phyloP scores from a whole-genome alignment of 2,329 filamentous ascomycete species.

The Pestalotiopsis fici region DNA sequence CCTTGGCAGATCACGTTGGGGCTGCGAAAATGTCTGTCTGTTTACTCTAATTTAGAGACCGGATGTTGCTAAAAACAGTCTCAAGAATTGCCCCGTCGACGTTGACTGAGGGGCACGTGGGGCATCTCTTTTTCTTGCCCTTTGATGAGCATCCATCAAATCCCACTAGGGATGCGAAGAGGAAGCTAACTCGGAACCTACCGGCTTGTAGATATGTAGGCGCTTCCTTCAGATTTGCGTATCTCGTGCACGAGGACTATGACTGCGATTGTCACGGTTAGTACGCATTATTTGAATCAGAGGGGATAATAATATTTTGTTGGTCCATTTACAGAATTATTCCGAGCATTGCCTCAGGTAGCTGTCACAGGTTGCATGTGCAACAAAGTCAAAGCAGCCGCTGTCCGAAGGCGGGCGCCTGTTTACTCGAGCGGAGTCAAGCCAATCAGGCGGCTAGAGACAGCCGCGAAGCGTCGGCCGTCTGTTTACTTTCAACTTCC shows the following conservation, averaged over 20 bases:
- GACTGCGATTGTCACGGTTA: no score
- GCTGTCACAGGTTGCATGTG: no score
- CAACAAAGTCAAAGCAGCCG: no score
- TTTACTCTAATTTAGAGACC: background rate
- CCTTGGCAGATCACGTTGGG: background rate
- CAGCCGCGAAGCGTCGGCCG: background rate
- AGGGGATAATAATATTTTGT: background rate
- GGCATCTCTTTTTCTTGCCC: background rate
- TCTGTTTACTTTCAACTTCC: background rate
- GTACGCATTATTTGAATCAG: no score
- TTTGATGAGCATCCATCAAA: no score
- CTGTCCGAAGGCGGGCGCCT: background rate
- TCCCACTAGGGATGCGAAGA: background rate
- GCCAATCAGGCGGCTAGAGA: background rate
- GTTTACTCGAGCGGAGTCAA: background rate
- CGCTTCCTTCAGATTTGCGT: background rate
- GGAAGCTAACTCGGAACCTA: background rate
- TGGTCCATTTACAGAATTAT: no score
- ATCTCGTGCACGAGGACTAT: background rate
- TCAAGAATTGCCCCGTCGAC: background rate
- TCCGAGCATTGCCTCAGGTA: no score
- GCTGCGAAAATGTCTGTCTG: background rate
- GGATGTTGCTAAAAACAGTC: background rate
- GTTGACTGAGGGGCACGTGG: background rate
- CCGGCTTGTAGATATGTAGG: background rate